These are phyloP conservation scores for Lenwebbia sp. DNA, from an alignment of 345 rosid genomes.

Conservation along the genomic window DNA sequence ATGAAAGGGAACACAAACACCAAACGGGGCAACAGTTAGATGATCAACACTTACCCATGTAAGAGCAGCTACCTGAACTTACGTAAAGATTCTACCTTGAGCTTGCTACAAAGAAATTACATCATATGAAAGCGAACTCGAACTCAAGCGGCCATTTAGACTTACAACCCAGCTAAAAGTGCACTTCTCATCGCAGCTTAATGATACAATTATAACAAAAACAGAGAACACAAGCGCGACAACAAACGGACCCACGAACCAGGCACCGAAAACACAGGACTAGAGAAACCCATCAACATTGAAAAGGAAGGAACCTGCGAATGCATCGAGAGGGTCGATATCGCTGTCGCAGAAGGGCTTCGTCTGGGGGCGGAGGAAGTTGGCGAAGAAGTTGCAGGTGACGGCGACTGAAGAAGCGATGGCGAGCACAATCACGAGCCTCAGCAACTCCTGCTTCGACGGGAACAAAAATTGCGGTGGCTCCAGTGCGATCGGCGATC, in stretches of 20 bases:
- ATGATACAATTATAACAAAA: neutral
- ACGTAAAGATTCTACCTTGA: neutral
- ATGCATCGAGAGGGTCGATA: conserved; percentile 20
- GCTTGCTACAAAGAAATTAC: neutral
- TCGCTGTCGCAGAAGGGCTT: conserved; percentile 55
- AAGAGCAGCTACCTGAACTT: neutral
- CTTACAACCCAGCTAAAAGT: neutral
- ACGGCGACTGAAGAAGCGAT: conserved; percentile 58
- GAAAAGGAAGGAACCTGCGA: conserved; percentile 23
- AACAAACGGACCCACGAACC: neutral
- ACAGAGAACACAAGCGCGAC: neutral
- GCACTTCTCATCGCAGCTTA: neutral
- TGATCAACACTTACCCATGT: neutral
- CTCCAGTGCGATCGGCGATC: conserved; percentile 19
- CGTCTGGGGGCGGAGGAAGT: conserved; percentile 20
- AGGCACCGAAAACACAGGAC: neutral
- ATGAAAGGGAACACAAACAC: neutral
- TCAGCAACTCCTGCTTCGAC: conserved; percentile 44
- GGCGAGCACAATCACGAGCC: conserved; percentile 37
- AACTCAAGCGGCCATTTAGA: neutral
- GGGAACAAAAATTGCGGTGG: conserved; percentile 70
- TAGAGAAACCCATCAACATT: neutral
- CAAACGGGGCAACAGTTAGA: neutral
- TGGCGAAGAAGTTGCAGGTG: conserved; percentile 41
- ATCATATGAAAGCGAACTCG: neutral